Evolutionary conservation across 352 stramenopile genomes (phyloP).

Genomic region (Pelagophyceae sp.): DNA sequence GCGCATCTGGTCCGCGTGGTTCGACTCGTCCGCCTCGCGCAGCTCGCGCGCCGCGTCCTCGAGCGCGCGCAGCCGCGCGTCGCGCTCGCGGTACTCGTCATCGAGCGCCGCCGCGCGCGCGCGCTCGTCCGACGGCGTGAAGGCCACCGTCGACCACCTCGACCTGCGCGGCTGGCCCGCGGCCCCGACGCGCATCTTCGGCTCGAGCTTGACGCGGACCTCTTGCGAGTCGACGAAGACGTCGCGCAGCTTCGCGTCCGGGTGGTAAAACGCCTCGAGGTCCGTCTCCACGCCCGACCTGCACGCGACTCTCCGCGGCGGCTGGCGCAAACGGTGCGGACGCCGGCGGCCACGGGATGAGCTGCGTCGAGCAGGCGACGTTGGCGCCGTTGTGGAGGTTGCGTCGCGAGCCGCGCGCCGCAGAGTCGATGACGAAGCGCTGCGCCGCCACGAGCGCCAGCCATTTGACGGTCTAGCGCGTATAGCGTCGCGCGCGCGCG

Average conservation of each 20-base stretch:
- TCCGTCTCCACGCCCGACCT: not conserved
- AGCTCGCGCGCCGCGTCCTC: not conserved
- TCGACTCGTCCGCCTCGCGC: not conserved
- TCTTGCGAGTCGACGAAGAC: not conserved
- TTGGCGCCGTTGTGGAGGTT: not conserved
- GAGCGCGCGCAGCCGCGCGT: not conserved
- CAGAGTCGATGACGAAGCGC: not conserved
- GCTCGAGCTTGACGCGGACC: not conserved
- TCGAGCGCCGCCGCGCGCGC: not conserved
- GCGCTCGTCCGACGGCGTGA: not conserved
- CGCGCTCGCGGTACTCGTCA: not conserved
- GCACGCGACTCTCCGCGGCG: no score
- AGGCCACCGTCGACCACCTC: not conserved
- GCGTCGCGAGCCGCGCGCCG: not conserved
- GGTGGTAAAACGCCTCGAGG: not conserved
- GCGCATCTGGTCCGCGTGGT: not conserved
- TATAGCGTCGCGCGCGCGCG: no score
- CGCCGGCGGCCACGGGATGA: no score
- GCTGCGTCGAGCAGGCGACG: not conserved
- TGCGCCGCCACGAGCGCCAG: not conserved
- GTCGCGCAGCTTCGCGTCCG: not conserved
- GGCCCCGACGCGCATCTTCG: not conserved
- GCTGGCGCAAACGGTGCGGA: no score
- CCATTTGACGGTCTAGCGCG: slow-evolving; percentile 14
- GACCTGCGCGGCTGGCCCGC: not conserved